Evolutionary conservation across 106 monocot genomes (phyloP).

Genomic region (Dioscorea alata): DNA sequence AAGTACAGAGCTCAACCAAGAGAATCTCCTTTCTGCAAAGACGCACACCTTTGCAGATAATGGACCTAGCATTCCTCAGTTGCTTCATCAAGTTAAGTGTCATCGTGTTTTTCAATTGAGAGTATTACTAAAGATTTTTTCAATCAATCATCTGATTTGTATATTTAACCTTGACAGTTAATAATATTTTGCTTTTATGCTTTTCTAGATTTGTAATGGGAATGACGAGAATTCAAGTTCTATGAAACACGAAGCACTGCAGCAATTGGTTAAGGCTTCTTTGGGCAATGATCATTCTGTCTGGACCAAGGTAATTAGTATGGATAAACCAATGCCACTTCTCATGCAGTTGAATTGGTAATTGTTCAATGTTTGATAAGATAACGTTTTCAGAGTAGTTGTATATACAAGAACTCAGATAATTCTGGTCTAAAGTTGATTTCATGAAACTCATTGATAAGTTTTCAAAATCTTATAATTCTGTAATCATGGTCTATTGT

Average conservation of each 20-base stretch:
- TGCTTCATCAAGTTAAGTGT: constrained; percentile 68
- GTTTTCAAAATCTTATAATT: too few relatives aligned
- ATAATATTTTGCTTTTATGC: not conserved
- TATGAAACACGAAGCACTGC: constrained; percentile 64
- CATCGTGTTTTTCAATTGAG: too few relatives aligned
- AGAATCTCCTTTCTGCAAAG: constrained; percentile 32
- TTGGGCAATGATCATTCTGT: constrained; percentile 63
- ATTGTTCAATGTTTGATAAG: too few relatives aligned
- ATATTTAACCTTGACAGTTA: not conserved
- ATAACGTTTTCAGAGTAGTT: too few relatives aligned
- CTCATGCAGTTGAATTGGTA: too few relatives aligned
- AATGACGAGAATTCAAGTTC: constrained; percentile 45
- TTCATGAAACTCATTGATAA: too few relatives aligned
- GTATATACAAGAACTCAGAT: too few relatives aligned
- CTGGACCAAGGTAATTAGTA: constrained; percentile 55
- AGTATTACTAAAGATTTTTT: not conserved
- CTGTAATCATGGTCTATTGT: too few relatives aligned
- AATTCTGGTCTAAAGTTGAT: too few relatives aligned
- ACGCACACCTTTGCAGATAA: constrained; percentile 30
- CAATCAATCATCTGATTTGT: not conserved
- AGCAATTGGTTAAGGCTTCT: constrained; percentile 68
- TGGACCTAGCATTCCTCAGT: constrained; percentile 80
- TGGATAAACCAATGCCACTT: too few relatives aligned
- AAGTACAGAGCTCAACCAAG: constrained; percentile 22
- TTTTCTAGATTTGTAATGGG: constrained; percentile 63